Percentiles rank a stretch among this genome's conserved stretches.
phyloP scores from a whole-genome alignment of 768 basidiomycete genomes.

The Russula emetica region DNA sequence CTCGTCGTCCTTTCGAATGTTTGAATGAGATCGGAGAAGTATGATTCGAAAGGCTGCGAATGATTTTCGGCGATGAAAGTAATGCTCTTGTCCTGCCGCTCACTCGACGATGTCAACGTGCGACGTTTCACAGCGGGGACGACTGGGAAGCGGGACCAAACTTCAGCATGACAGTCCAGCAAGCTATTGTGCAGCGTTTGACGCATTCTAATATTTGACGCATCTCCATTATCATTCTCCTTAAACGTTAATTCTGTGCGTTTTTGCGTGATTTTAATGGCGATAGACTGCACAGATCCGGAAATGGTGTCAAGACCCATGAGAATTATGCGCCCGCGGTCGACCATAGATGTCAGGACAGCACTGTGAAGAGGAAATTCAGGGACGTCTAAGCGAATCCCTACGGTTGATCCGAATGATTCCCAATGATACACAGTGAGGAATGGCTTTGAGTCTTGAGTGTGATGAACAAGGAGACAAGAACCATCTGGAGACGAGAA shows the following conservation, averaged over 20 bases:
- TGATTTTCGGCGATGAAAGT: slow-evolving; percentile 43
- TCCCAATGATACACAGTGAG: slow-evolving; percentile 51
- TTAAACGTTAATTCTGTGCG: slow-evolving; percentile 54
- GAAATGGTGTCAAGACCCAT: slow-evolving; percentile 38
- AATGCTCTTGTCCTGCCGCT: slow-evolving; percentile 37
- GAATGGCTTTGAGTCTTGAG: background rate
- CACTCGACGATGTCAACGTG: slow-evolving; percentile 20
- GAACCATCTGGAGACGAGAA: slow-evolving; percentile 53
- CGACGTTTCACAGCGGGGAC: slow-evolving; percentile 15
- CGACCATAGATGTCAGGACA: slow-evolving; percentile 45
- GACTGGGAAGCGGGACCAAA: slow-evolving; percentile 21
- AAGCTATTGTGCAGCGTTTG: slow-evolving; percentile 40
- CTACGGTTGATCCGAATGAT: slow-evolving; percentile 50
- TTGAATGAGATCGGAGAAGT: slow-evolving; percentile 45
- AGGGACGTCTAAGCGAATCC: slow-evolving; percentile 39
- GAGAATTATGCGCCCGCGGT: slow-evolving; percentile 42
- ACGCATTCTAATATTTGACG: slow-evolving; percentile 24
- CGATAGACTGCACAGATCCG: slow-evolving; percentile 40
- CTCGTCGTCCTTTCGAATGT: slow-evolving; percentile 47
- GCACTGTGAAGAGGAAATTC: slow-evolving; percentile 30
- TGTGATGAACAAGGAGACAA: slow-evolving; percentile 42
- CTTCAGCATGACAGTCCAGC: slow-evolving; percentile 21
- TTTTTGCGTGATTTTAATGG: slow-evolving; percentile 51
- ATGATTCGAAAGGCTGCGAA: slow-evolving; percentile 36
- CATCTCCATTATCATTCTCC: slow-evolving; percentile 36